A percentile compares a stretch with the other conserved stretches of the same genome.
phyloP scores from a whole-genome alignment of 805 yeast genomes.

The Blastobotrys mokoenaii region DNA sequence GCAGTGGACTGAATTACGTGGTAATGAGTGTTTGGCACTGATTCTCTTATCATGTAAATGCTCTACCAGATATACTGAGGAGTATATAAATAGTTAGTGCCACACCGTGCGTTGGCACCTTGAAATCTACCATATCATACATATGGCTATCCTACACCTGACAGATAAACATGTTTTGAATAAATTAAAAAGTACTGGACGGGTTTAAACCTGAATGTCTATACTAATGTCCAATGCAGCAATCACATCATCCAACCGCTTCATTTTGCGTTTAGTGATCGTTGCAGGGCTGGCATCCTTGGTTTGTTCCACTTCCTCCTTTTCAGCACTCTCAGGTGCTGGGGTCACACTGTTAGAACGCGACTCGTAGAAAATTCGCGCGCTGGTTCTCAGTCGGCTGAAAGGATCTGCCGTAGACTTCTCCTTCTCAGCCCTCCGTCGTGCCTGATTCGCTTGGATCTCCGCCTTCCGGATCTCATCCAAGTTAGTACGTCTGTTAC shows the following conservation, averaged over 20 bases:
- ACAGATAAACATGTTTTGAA: no score
- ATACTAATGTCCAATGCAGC: slow-evolving; percentile 30
- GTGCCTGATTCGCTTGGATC: slow-evolving; percentile 47
- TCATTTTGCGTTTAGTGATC: slow-evolving; percentile 35
- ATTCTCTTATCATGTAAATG: no score
- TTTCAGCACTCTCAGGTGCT: slow-evolving; percentile 21
- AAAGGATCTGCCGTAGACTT: slow-evolving; percentile 62
- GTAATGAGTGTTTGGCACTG: no score
- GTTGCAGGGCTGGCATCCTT: slow-evolving; percentile 30
- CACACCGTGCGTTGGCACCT: no score
- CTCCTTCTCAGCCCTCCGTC: slow-evolving; percentile 32
- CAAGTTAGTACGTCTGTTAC: slow-evolving; percentile 77
- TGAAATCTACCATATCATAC: no score
- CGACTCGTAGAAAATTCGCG: slow-evolving; percentile 60
- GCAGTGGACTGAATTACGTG: no score
- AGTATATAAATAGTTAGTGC: no score
- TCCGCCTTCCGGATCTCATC: slow-evolving; percentile 76
- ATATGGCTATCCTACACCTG: no score
- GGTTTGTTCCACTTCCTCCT: slow-evolving; percentile 31
- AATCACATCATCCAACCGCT: slow-evolving; percentile 33
- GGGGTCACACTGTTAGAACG: neutral
- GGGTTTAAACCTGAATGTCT: slow-evolving; percentile 19
- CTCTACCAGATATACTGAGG: no score
- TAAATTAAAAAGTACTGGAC: no score
- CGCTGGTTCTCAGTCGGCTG: slow-evolving; percentile 78